Evolutionary conservation across 1,284 basidiomycete genomes (phyloP), one percentile per base, ranked within the genome.

Genomic region (Malassezia sp.): DNA sequence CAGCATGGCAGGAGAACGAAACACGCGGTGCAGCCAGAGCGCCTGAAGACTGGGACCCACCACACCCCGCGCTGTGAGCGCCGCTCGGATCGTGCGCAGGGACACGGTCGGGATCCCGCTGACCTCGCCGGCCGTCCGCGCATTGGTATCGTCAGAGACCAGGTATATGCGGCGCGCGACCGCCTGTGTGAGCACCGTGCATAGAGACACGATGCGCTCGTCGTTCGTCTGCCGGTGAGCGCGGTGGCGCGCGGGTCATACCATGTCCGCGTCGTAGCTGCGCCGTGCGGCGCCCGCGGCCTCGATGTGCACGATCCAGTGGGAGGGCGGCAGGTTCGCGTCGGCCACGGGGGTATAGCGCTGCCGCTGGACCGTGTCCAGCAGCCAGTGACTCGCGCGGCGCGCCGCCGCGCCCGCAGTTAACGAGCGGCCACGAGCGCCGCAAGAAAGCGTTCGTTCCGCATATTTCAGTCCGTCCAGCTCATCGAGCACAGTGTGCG

Each of bases 91-190:
- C 15, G 18, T 14, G 5, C 20, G 11, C 20, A 45, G 31, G 12
- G 42, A 38, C 6, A 45, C 20, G 2, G 48, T 35, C 0, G 37
- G 14, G 3, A 41, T 24, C n/a, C 32, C 28, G n/a, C 35, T 31
- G 7, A 42, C 12, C 29, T 50, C 48, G 8, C 42, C 48, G 2
- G 28, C 20, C 4, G 34, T 50, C 8, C 48, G 36, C 10, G 48
- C 48, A 30, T 50, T 50, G 10, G 42, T 45, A 36, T 50, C 48
- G 20, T 50, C 41, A 2, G 48, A 44, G 2, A 45, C 33, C 4
- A 50, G 36, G 6, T 35, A 30, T 15, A 50, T 27, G 11, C 12
- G 34, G 4, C 24, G 12, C 12, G 24, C 22, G 12, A 9, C 5
- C 6, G 10, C 7, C 8, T 17, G 17, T n/a, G n/a, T n/a, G 10